Conservation (phyloP, 2,329 filamentous ascomycete species). For the Chaetoscypha palmicola region DNA sequence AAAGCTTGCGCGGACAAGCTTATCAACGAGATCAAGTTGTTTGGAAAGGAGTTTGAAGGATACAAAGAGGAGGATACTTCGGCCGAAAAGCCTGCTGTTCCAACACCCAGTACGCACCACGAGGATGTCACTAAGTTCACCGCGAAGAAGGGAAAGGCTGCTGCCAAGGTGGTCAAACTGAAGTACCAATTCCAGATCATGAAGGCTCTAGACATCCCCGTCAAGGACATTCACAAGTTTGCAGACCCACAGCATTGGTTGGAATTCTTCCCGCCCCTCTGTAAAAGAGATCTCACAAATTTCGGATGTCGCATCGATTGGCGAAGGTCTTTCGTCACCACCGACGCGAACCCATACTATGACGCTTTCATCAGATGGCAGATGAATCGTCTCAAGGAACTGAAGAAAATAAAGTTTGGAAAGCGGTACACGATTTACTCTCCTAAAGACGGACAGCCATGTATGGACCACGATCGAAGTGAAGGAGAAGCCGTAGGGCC, state of each 20-base stretch:
- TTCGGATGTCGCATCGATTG: slow-evolving; percentile 88
- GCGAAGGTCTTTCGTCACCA: slow-evolving; percentile 88
- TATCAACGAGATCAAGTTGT: slow-evolving; percentile 78
- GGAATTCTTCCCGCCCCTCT: slow-evolving; percentile 79
- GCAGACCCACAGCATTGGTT: slow-evolving; percentile 91
- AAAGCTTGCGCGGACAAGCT: slow-evolving; percentile 97
- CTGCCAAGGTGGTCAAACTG: slow-evolving; percentile 81
- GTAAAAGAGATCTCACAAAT: slow-evolving; percentile 70
- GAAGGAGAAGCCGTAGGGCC: slow-evolving; percentile 75
- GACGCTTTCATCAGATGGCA: slow-evolving; percentile 96
- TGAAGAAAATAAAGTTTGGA: slow-evolving; percentile 89
- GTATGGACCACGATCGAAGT: slow-evolving; percentile 79
- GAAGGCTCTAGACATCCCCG: slow-evolving; percentile 80
- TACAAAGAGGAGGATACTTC: slow-evolving; percentile 57
- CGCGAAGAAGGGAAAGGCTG: slow-evolving; percentile 87
- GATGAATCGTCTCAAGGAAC: slow-evolving; percentile 83
- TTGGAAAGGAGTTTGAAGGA: slow-evolving; percentile 77
- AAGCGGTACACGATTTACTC: slow-evolving; percentile 92
- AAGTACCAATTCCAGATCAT: slow-evolving; percentile 98
- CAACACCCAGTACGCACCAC: slow-evolving; percentile 60
- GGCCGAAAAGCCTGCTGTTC: slow-evolving; percentile 43
- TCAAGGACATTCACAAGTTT: slow-evolving; percentile 87
- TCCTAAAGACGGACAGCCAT: slow-evolving; percentile 81
- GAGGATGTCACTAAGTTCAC: slow-evolving; percentile 87
- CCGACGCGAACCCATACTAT: slow-evolving; percentile 94